phyloP scores from a whole-genome alignment of 257 asterid species.

The Solanum medicagineum region DNA sequence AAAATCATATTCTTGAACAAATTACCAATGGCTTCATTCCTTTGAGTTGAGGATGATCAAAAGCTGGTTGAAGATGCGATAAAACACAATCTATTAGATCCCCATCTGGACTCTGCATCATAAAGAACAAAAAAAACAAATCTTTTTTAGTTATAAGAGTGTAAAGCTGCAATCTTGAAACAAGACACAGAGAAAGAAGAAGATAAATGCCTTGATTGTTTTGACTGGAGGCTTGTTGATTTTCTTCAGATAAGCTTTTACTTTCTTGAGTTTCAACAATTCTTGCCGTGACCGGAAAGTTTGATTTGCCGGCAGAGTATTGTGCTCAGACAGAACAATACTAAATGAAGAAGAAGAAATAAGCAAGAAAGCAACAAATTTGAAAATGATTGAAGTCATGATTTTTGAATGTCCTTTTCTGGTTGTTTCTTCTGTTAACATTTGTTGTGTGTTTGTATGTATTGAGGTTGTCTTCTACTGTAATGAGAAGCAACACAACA shows the following conservation, averaged over 20 bases:
- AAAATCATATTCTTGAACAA: not conserved
- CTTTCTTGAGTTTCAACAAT: conserved; percentile 31
- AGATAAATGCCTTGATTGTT: conserved; percentile 51
- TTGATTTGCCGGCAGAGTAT: conserved; percentile 19
- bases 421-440: conserved; percentile 19
- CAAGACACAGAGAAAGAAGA: not conserved
- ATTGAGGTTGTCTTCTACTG: conserved; percentile 40
- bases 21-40: conserved; percentile 86
- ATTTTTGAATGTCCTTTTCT: conserved; percentile 13
- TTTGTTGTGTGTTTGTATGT: conserved; percentile 42
- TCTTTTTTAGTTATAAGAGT: not conserved
- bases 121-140: not conserved
- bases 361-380: conserved; percentile 41
- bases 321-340: not conserved
- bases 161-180: not conserved
- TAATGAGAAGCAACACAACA: conserved; percentile 11
- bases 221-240: conserved; percentile 78
- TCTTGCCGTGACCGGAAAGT: conserved; percentile 50
- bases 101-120: conserved; percentile 79
- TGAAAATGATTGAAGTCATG: conserved; percentile 39
- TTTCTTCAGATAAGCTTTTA: conserved; percentile 39
- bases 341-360: conserved; percentile 1
- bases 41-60: conserved; percentile 81
- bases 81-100: conserved; percentile 68
- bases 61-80: conserved; percentile 93